phyloP scores from a whole-genome alignment of 2,329 filamentous ascomycete species.

The Hypomyces perniciosus region DNA sequence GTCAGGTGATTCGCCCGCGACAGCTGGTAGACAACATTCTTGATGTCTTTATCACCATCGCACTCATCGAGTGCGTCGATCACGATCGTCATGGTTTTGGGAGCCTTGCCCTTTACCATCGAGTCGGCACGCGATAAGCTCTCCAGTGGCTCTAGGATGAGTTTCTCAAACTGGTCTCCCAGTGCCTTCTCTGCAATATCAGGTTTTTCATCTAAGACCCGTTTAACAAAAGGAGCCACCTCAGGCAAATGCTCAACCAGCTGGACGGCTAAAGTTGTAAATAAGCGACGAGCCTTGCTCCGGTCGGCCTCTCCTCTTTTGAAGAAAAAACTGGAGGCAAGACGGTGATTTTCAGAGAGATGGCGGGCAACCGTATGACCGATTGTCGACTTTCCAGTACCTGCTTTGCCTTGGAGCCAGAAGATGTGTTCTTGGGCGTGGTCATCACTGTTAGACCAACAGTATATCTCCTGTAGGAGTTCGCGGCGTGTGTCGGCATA shows the following conservation, averaged over 20 bases:
- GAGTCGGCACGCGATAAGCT: no score
- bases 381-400: conserved; percentile 19
- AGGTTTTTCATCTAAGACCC: conserved; percentile 2
- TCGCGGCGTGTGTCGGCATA: not conserved
- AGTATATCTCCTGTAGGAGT: conserved; percentile 1
- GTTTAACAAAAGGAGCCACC: conserved; percentile 13
- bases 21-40: conserved; percentile 20
- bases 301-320: conserved; percentile 31
- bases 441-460: not conserved
- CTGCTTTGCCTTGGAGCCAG: conserved; percentile 16
- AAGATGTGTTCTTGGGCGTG: not conserved
- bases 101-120: rapidly evolving
- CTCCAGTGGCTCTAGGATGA: conserved; percentile 7
- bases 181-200: not conserved
- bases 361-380: conserved; percentile 8
- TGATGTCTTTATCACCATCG: conserved; percentile 23
- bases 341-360: rapidly evolving
- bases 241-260: conserved; percentile 22
- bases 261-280: conserved; percentile 34
- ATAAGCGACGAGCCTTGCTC: conserved; percentile 27
- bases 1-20: not conserved
- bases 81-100: conserved; percentile 20
- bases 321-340: conserved; percentile 39
- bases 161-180: conserved; percentile 11
- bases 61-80: conserved; percentile 29